Percentiles rank a stretch among this genome's conserved stretches.
These are phyloP conservation scores for Pyrenophora seminiperda DNA, from an alignment of 2,329 filamentous ascomycete species.

Conservation along the genomic window DNA sequence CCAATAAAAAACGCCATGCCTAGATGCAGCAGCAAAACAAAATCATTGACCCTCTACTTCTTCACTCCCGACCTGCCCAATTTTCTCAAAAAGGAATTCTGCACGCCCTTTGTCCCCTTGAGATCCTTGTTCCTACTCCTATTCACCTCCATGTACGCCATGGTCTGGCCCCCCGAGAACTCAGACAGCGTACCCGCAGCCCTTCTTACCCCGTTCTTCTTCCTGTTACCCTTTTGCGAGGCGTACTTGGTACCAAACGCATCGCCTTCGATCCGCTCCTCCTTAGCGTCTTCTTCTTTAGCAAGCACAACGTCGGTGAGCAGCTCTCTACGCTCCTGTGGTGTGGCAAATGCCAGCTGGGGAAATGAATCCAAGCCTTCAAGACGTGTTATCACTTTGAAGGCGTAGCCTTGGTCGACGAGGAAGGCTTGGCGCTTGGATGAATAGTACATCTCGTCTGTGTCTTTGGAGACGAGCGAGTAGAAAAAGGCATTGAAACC, in stretches of 20 bases:
- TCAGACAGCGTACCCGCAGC: conserved; percentile 86
- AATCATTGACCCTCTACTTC: conserved; percentile 5
- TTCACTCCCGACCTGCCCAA: conserved; percentile 33
- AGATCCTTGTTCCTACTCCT: conserved; percentile 55
- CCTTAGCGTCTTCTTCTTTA: conserved; percentile 72
- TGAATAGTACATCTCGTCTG: conserved; percentile 96
- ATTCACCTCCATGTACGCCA: conserved; percentile 73
- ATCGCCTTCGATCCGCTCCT: conserved; percentile 72
- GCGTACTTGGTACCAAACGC: conserved; percentile 61
- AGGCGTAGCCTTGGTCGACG: conserved; percentile 96
- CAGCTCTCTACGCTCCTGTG: conserved; percentile 80
- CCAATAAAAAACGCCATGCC: too few species aligned
- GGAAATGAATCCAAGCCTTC: conserved; percentile 87
- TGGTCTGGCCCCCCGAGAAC: conserved; percentile 88
- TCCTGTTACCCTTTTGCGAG: conserved; percentile 53
- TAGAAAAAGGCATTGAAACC: conserved; percentile 99
- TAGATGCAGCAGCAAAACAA: too few species aligned
- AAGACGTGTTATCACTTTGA: conserved; percentile 97
- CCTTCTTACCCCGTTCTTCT: conserved; percentile 68
- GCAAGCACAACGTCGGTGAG: conserved; percentile 88
- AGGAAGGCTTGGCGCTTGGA: conserved; percentile 96
- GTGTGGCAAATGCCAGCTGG: conserved; percentile 77
- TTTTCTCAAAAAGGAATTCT: conserved; percentile 54
- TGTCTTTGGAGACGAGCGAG: conserved; percentile 95
- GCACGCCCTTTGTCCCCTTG: conserved; percentile 45